These are phyloP conservation scores for Podospora australis DNA, from an alignment of 495 filamentous ascomycete genomes.

Conservation along the genomic window DNA sequence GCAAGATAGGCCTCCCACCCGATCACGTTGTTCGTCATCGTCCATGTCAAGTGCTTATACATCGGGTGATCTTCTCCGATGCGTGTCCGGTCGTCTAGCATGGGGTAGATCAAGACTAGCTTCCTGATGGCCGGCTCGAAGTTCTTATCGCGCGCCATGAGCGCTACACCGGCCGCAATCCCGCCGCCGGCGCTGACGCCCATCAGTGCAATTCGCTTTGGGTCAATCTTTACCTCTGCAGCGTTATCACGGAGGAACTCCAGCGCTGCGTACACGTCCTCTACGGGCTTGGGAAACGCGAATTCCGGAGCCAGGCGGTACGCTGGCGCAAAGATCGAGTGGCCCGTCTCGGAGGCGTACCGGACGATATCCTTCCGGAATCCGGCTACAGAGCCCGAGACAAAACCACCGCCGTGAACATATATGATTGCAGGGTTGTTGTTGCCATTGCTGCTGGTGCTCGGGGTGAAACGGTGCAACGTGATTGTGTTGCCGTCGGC, in stretches of 20 bases:
- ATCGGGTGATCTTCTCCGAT: constrained; percentile 19
- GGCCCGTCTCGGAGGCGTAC: constrained; percentile 15
- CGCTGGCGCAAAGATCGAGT: constrained; percentile 28
- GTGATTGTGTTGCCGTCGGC: constrained; percentile 16
- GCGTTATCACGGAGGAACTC: constrained; percentile 26
- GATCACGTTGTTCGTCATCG: constrained; percentile 22
- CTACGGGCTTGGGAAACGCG: constrained; percentile 25
- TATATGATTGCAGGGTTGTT: constrained; percentile 22
- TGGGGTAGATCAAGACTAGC: constrained; percentile 32
- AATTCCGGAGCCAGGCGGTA: constrained; percentile 41
- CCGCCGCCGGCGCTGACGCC: constrained; percentile 39
- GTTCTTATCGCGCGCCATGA: constrained; percentile 29
- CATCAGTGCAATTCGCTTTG: constrained; percentile 26
- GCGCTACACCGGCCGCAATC: constrained; percentile 26
- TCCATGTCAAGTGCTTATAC: constrained; percentile 30
- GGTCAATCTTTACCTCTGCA: constrained; percentile 27
- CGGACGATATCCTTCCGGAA: constrained; percentile 15
- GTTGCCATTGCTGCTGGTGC: constrained; percentile 1
- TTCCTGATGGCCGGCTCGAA: constrained; percentile 23
- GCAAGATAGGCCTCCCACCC: constrained; percentile 31
- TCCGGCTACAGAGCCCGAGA: constrained; percentile 23
- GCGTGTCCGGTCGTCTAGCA: constrained; percentile 37
- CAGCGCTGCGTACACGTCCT: constrained; percentile 32
- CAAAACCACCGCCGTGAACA: constrained; percentile 35
- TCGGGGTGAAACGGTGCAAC: constrained; percentile 20